Evolutionary conservation across 805 yeast genomes (phyloP), one percentile per base, ranked within the genome.

Genomic region (Grigorovia yakushimaensis): DNA sequence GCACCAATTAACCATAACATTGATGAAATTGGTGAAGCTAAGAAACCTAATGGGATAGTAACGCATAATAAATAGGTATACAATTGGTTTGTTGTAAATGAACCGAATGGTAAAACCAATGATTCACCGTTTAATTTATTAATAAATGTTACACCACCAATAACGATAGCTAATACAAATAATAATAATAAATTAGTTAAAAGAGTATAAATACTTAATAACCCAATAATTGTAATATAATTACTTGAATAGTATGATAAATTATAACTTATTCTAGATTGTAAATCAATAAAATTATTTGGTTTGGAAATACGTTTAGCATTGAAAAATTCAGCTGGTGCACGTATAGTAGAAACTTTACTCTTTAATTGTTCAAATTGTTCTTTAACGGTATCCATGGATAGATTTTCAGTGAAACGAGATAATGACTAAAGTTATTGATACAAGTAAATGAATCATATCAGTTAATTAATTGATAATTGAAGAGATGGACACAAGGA

Each of bases 271-370:
- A 91, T 87, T 66, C 99, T 80, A 56, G 85, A 78, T 70, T 93
- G 98, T 44, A 85, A 72, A 55, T 93, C 98, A 43, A 84, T 81
- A 65, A 88, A 84, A 66, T 88, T 88, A 47, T 78, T 80, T 19
- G 99, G 99, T 65, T 88, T 88, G 36, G 95, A 84, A 51, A 93
- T 66, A 64, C 95, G 82, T 67, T 88, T 84, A 61, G 85, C 68
- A 64, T 93, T 97, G 61, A 93, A 87, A 64, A 93, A 93, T 65
- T 93, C 98, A 66, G 84, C 93, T 39, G 94, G 89, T 36, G 97
- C 87, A 61, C 85, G 82, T 51, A 93, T 66, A 58, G 84, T 78
- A 43, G 93, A 68, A 51, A 88, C 71, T 52, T 81, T 77, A 37
- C 73, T 60, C 61, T 83, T 87, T 44, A 91, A 55, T 2, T 80